Evolutionary conservation across 2,329 filamentous ascomycete genomes (phyloP).

Genomic region (Epichloe elymi): DNA sequence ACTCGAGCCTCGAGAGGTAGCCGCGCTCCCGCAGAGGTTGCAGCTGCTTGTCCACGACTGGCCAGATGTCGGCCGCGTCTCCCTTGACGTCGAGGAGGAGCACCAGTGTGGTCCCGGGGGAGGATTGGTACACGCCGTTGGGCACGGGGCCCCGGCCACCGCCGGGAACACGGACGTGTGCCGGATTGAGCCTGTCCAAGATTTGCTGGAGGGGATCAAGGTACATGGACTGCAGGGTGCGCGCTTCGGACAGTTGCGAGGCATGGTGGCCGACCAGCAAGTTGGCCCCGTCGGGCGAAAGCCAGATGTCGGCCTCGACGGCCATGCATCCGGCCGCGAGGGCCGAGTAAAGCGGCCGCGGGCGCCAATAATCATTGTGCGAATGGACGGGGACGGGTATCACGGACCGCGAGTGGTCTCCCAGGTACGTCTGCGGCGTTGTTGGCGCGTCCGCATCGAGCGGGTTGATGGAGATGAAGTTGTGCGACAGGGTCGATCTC

Average conservation of each 20-base stretch:
- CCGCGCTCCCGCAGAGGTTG: slow-evolving; percentile 42
- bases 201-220: slow-evolving; percentile 49
- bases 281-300: slow-evolving; percentile 27
- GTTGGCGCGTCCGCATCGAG: not conserved
- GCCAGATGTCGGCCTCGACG: slow-evolving; percentile 58
- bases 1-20: slow-evolving; percentile 39
- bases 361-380: slow-evolving; percentile 58
- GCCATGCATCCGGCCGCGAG: slow-evolving; percentile 44
- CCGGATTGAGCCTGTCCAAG: slow-evolving; percentile 26
- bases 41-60: slow-evolving; percentile 23
- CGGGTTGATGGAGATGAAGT: slow-evolving; percentile 5
- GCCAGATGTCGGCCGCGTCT: slow-evolving; percentile 13
- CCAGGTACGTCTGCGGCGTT: slow-evolving; percentile 1
- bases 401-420: slow-evolving; percentile 2
- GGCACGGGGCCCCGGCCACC: slow-evolving; percentile 23
- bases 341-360: slow-evolving; percentile 49
- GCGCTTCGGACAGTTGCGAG: slow-evolving; percentile 29
- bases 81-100: slow-evolving; percentile 59
- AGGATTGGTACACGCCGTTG: slow-evolving; percentile 42
- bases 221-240: slow-evolving; percentile 48
- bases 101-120: slow-evolving; percentile 40
- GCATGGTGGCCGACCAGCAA: slow-evolving; percentile 52
- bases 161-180: not conserved
- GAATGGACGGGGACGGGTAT: slow-evolving; percentile 45
- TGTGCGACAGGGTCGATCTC: slow-evolving; percentile 2